Evolutionary conservation across 164 flowering plant genomes (phyloP), one percentile per base, ranked within the genome.

Genomic region (Houttuynia cordata): DNA sequence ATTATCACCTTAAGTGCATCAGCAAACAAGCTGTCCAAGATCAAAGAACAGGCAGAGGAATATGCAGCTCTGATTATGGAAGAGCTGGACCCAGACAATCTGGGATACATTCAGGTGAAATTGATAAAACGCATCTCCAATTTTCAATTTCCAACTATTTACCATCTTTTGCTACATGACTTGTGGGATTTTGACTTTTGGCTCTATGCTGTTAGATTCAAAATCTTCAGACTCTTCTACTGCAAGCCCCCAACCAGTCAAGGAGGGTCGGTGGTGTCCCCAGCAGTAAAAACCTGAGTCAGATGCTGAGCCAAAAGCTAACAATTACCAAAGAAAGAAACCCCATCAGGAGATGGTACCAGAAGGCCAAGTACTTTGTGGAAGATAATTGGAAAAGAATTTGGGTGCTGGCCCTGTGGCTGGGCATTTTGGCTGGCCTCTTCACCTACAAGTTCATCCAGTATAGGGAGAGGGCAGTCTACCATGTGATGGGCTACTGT

Each of bases 11-110:
- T 77, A 17, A 81, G 85, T 66, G 85, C 83, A 20, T 75, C 81
- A 7, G 81, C 84, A 15, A 76, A 76, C 72, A 75, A 73, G 68
- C 64, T 81, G 25, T 72, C 79, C 4, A 81, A 69, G 21, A 75
- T 81, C 24, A 75, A 77, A 65, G 70, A 75, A 58, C 76, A 74
- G 49, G 81, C 86, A 0, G 80, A 81, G 25, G 86, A 81, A 61
- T 81, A 79, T 30, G 81, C 86, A 15, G 82, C 80, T 4, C 50
- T 81, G 53, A 79, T 81, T 69, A 81, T 81, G 86, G 83, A 81
- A 71, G 86, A 81, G 66, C 69, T 79, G 20, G 86, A 81, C 60
- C 79, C 80, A 7, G 74, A 74, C n/a, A 71, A 73, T 20, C 41
- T 57, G 7, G 86, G 86, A 14, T 77, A 70, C 70, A 71, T 79